These are phyloP conservation scores for Vinca major DNA, from an alignment of 305 asterid genomes.

Conservation along the genomic window DNA sequence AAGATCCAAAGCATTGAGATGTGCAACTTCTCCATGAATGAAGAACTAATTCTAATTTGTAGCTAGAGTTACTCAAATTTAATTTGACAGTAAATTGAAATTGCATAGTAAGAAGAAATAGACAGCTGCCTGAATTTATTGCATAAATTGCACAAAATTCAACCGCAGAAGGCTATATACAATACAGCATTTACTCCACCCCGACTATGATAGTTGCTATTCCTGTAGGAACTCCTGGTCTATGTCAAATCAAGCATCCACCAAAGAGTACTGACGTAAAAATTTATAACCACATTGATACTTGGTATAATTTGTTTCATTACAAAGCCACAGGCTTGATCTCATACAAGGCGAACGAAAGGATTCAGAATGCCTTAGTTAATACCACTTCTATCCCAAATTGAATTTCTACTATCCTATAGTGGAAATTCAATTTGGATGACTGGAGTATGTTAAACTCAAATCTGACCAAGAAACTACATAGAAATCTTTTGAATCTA, in stretches of 20 bases:
- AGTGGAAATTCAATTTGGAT: too few species aligned
- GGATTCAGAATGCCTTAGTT: not conserved
- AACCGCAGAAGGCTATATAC: not conserved
- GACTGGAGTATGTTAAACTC: not conserved
- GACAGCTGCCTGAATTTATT: not conserved
- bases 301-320: not conserved
- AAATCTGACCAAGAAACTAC: not conserved
- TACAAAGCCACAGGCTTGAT: not conserved
- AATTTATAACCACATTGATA: not conserved
- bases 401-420: too few species aligned
- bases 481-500: not conserved
- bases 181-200: not conserved
- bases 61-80: not conserved
- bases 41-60: not conserved
- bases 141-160: not conserved
- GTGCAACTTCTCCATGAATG: not conserved
- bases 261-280: not conserved
- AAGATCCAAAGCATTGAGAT: not conserved
- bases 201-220: not conserved
- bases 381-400: not conserved
- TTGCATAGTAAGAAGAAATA: not conserved
- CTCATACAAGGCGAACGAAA: not conserved
- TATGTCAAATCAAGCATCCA: not conserved
- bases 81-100: not conserved
- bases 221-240: not conserved